These are phyloP conservation scores for Rhodotorula sp. DNA, from an alignment of 1,284 basidiomycete species.

Conservation along the genomic window DNA sequence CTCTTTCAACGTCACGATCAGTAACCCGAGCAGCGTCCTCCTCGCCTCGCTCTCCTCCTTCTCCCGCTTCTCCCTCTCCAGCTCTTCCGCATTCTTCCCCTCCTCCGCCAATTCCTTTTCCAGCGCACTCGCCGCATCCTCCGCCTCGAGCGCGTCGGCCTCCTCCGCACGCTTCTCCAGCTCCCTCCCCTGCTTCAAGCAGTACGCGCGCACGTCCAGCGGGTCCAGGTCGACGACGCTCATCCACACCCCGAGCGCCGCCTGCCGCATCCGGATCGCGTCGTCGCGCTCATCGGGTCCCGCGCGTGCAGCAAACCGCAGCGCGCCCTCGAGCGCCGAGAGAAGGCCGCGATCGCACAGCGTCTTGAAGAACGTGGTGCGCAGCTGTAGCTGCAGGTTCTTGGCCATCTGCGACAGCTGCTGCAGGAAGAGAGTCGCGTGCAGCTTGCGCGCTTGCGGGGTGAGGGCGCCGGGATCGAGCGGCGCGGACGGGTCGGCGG, in stretches of 20 bases:
- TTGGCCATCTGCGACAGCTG: conserved; percentile 95
- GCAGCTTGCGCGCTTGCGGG: conserved; percentile 53
- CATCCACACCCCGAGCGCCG: conserved; percentile 84
- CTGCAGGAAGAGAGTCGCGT: conserved; percentile 83
- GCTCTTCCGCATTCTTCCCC: conserved; percentile 42
- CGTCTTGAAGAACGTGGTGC: conserved; percentile 83
- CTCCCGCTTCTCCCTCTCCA: conserved; percentile 55
- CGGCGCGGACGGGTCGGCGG: conserved; percentile 4
- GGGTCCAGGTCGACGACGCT: conserved; percentile 89
- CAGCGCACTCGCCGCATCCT: conserved; percentile 49
- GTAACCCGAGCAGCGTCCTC: conserved; percentile 68
- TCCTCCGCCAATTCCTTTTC: conserved; percentile 58
- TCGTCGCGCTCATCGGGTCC: conserved; percentile 32
- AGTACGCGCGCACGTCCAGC: conserved; percentile 78
- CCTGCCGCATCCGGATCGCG: conserved; percentile 66
- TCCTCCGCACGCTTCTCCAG: conserved; percentile 54
- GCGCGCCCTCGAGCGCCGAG: conserved; percentile 78
- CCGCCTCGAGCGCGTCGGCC: conserved; percentile 55
- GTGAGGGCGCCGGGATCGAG: neutral
- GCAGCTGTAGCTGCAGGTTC: conserved; percentile 84
- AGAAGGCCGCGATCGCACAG: conserved; percentile 87
- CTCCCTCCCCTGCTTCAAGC: conserved; percentile 61
- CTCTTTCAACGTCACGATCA: conserved; percentile 73
- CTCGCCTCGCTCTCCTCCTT: conserved; percentile 17
- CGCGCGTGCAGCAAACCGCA: conserved; percentile 32